Evolutionary conservation across 179 eudicot species (phyloP).

Genomic region (Beta corolliflora): DNA sequence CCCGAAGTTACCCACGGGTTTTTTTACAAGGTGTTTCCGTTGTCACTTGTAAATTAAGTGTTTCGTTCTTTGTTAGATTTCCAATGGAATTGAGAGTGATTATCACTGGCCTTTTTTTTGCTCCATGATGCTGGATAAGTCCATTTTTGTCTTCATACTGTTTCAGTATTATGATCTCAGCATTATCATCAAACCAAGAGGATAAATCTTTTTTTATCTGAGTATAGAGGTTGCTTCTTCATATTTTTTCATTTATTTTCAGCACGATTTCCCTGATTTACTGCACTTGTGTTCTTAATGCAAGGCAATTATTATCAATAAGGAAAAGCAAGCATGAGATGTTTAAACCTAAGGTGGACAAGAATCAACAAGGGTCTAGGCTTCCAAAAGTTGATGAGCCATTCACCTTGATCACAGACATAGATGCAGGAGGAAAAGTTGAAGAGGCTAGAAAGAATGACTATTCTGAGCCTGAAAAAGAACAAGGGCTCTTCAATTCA

Average conservation of each 20-base stretch:
- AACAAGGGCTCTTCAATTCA: conserved; percentile 35
- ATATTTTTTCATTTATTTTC: too few species aligned
- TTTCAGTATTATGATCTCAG: too few species aligned
- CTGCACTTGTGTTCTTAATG: too few species aligned
- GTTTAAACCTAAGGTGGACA: conserved; percentile 53
- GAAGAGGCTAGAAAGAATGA: conserved; percentile 62
- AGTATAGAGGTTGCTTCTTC: too few species aligned
- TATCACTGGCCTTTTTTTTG: background rate
- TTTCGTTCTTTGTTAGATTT: background rate
- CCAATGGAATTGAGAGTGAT: background rate
- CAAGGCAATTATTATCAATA: conserved; percentile 39
- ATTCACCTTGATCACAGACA: conserved; percentile 34
- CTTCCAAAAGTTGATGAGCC: conserved; percentile 44
- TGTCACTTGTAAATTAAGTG: background rate
- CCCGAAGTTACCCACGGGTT: background rate
- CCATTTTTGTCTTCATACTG: too few species aligned
- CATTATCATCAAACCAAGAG: too few species aligned
- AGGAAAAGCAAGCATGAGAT: conserved; percentile 62
- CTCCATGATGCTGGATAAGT: too few species aligned
- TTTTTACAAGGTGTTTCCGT: background rate
- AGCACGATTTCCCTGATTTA: too few species aligned
- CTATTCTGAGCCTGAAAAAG: conserved; percentile 72
- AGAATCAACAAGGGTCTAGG: conserved; percentile 47
- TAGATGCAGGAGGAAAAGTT: conserved; percentile 34
- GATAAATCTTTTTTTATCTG: too few species aligned